phyloP scores from a whole-genome alignment of 352 stramenopile species.

The Phytophthora pini region DNA sequence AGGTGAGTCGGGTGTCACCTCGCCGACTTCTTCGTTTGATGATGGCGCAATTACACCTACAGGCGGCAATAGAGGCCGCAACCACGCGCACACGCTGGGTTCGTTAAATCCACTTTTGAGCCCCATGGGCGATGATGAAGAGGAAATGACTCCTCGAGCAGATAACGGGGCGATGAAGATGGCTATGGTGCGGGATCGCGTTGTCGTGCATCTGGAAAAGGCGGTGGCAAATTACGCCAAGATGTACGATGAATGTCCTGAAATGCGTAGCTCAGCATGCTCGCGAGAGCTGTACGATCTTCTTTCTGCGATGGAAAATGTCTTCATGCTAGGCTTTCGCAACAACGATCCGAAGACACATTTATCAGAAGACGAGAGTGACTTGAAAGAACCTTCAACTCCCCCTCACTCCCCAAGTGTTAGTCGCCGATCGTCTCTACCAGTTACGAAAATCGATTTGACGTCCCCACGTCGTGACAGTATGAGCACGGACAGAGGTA shows the following conservation, averaged over 20 bases:
- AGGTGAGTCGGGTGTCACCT: conserved; percentile 31
- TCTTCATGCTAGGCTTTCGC: conserved; percentile 71
- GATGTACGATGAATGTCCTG: conserved; percentile 61
- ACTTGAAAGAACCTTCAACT: conserved; percentile 24
- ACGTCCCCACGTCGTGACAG: conserved; percentile 29
- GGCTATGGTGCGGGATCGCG: conserved; percentile 49
- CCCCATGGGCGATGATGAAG: conserved; percentile 29
- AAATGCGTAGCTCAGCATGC: conserved; percentile 72
- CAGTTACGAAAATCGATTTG: conserved; percentile 21
- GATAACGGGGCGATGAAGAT: conserved; percentile 23
- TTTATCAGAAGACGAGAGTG: conserved; percentile 31
- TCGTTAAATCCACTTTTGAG: conserved; percentile 37
- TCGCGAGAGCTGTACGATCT: conserved; percentile 77
- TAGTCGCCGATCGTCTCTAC: conserved; percentile 22
- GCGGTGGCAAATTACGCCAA: conserved; percentile 61
- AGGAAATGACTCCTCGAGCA: conserved; percentile 13
- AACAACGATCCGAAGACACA: conserved; percentile 23
- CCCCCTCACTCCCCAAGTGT: conserved; percentile 31
- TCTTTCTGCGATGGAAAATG: conserved; percentile 69
- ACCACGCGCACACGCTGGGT: conserved; percentile 13
- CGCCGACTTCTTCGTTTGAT: conserved; percentile 38
- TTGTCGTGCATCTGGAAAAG: conserved; percentile 67
- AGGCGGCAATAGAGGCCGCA: conserved; percentile 25
- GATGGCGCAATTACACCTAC: conserved; percentile 31
- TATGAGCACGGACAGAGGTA: conserved; percentile 20